Conservation (phyloP, 495 filamentous ascomycete species). For the Cudoniella acicularis region DNA sequence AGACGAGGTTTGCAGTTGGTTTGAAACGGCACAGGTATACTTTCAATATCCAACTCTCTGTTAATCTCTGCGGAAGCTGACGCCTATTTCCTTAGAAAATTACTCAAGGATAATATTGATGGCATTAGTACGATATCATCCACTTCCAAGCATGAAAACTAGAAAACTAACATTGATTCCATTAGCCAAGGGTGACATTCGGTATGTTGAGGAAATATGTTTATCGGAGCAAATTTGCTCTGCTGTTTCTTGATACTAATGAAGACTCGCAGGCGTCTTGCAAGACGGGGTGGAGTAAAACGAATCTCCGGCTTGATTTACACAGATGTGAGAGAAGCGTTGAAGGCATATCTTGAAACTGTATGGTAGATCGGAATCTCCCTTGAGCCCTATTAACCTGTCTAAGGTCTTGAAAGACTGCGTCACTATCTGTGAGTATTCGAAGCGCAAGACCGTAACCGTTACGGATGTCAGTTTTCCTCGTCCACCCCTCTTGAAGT, state of each 20-base stretch:
- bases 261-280: conserved; percentile 56
- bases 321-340: conserved; percentile 53
- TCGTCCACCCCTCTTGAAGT: not conserved
- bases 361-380: conserved; percentile 35
- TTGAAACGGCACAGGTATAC: not conserved
- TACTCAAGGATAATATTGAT: conserved; percentile 56
- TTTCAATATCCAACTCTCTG: not conserved
- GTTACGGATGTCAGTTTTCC: conserved; percentile 55
- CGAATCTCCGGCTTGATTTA: conserved; percentile 70
- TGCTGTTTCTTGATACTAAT: not conserved
- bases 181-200: conserved; percentile 60
- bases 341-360: conserved; percentile 50
- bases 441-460: conserved; percentile 55
- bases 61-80: not conserved
- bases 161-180: not conserved
- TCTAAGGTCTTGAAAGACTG: conserved; percentile 50
- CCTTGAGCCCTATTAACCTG: not conserved
- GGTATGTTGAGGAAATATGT: conserved; percentile 45
- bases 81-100: conserved; percentile 41
- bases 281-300: conserved; percentile 75
- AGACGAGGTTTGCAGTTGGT: not conserved
- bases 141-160: not conserved
- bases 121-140: conserved; percentile 59
- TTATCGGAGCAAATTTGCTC: too few species aligned
- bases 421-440: conserved; percentile 44